Evolutionary conservation across 2,329 filamentous ascomycete genomes (phyloP).

Genomic region (Diaporthe ampelina): DNA sequence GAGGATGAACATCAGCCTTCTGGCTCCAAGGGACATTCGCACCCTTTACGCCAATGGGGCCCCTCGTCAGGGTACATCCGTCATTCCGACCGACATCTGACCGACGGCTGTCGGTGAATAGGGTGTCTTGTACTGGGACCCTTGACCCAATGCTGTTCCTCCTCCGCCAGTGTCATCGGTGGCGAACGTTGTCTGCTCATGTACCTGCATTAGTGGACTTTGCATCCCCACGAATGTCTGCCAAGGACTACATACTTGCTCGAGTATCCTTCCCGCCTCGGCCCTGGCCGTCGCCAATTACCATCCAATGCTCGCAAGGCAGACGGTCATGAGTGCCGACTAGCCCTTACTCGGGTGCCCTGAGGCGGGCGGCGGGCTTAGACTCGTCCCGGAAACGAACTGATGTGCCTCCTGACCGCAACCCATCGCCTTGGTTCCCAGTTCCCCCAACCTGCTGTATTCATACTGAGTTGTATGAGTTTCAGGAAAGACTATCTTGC

Average conservation of each 20-base stretch:
- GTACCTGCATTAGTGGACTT: conserved; percentile 28
- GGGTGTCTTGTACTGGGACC: background rate
- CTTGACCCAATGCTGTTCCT: background rate
- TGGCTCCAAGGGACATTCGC: background rate
- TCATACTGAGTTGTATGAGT: conserved; percentile 18
- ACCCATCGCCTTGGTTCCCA: background rate
- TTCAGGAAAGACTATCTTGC: background rate
- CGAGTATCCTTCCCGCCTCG: background rate
- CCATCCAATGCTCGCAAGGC: background rate
- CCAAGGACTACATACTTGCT: background rate
- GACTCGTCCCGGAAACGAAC: background rate
- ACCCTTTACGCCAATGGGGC: conserved; percentile 1
- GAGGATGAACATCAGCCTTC: background rate
- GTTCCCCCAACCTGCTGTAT: background rate
- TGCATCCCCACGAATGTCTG: background rate
- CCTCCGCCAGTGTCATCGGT: background rate
- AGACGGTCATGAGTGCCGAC: background rate
- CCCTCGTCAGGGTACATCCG: background rate
- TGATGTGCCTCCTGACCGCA: background rate
- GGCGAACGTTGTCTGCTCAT: background rate
- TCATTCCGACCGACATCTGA: background rate
- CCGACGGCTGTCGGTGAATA: background rate
- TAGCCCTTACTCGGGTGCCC: conserved; percentile 9
- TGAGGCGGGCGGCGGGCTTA: conserved; percentile 8
- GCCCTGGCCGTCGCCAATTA: background rate